Conservation (phyloP, 306 rosid genomes). For the Cucurbita pepo region DNA sequence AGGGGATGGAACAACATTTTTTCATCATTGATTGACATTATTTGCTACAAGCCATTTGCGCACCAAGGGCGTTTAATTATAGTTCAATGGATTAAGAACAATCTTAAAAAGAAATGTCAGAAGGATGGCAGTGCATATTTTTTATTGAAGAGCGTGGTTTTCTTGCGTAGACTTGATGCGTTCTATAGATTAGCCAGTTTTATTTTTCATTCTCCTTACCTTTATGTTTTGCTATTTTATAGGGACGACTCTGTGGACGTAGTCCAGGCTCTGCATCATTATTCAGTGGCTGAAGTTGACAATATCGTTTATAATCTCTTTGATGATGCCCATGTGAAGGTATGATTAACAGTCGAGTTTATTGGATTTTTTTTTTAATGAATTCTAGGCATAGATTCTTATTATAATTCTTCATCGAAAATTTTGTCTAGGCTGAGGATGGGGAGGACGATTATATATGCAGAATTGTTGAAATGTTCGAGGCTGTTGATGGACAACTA, state of each 20-base stretch:
- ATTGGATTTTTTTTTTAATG: neutral
- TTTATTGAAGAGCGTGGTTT: neutral
- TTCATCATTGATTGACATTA: neutral
- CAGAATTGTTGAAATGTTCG: conserved; percentile 61
- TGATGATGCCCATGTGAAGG: conserved; percentile 64
- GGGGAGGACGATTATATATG: conserved; percentile 28
- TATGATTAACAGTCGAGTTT: conserved; percentile 10
- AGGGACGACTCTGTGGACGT: conserved; percentile 20
- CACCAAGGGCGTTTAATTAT: neutral
- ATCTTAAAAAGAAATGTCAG: neutral
- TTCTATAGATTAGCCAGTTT: neutral
- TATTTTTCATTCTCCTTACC: neutral
- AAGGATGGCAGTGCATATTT: neutral
- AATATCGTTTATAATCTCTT: conserved; percentile 18
- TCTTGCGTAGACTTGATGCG: neutral
- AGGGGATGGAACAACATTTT: neutral
- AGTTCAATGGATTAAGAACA: neutral
- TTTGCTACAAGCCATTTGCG: neutral
- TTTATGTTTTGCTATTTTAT: neutral
- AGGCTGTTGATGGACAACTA: conserved; percentile 28
- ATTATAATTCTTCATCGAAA: neutral
- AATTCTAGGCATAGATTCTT: neutral
- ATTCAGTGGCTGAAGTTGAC: conserved; percentile 36
- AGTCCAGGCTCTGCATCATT: conserved; percentile 31
- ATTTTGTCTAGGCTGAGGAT: conserved; percentile 36